phyloP scores from a whole-genome alignment of 257 asterid genomes.

The Datura wrightii region DNA sequence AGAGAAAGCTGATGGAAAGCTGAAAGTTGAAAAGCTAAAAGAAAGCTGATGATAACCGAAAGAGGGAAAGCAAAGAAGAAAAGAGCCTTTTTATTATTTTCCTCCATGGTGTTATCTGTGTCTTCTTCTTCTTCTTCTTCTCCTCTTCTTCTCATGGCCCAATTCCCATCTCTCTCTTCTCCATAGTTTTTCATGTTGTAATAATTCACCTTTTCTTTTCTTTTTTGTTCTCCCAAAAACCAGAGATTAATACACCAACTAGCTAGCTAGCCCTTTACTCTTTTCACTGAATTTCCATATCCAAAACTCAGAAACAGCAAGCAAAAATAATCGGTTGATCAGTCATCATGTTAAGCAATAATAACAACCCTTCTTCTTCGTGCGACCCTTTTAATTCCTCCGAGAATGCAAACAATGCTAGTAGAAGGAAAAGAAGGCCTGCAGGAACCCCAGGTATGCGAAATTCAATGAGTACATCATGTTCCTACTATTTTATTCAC shows the following conservation, averaged over 20 bases:
- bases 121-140: slow-evolving; percentile 32
- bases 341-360: slow-evolving; percentile 49
- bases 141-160: slow-evolving; percentile 26
- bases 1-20: slow-evolving; percentile 42
- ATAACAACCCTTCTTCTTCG: slow-evolving; percentile 52
- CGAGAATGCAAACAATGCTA: slow-evolving; percentile 44
- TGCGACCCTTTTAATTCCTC: slow-evolving; percentile 55
- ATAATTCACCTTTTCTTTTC: background rate
- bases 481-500: too few relatives aligned
- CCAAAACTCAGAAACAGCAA: background rate
- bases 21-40: slow-evolving; percentile 57
- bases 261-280: background rate
- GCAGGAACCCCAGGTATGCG: slow-evolving; percentile 90
- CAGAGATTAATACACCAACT: background rate
- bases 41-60: slow-evolving; percentile 64
- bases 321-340: background rate
- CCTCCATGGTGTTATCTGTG: slow-evolving; percentile 45
- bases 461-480: background rate
- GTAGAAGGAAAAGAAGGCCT: slow-evolving; percentile 68
- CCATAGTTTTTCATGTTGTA: background rate
- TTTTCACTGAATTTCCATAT: background rate
- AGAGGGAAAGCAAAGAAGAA: slow-evolving; percentile 37
- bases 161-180: slow-evolving; percentile 1
- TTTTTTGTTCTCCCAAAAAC: background rate
- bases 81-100: slow-evolving; percentile 45